Evolutionary conservation across 2,329 filamentous ascomycete genomes (phyloP).

Genomic region (Aspergillus eucalypticola): DNA sequence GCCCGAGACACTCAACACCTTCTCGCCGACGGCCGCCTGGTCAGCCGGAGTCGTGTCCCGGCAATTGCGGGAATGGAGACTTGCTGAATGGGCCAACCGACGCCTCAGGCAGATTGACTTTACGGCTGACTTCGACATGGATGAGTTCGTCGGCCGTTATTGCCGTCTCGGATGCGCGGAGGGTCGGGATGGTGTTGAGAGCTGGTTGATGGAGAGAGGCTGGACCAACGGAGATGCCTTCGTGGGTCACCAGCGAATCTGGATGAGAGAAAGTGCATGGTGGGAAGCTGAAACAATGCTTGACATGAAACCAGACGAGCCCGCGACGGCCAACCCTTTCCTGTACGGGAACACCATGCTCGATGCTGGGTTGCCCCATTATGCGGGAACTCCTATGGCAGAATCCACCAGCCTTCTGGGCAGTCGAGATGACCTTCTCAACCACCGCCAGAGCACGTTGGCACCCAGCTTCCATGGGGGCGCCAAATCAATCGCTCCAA

Average conservation of each 20-base stretch:
- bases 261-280: conserved; percentile 93
- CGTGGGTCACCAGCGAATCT: conserved; percentile 85
- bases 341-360: conserved; percentile 61
- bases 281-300: conserved; percentile 98
- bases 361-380: conserved; percentile 70
- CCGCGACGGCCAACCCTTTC: conserved; percentile 43
- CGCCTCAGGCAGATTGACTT: conserved; percentile 90
- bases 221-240: conserved; percentile 99
- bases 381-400: conserved; percentile 57
- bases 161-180: conserved; percentile 80
- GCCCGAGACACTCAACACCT: conserved; percentile 69
- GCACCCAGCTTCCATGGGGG: conserved; percentile 51
- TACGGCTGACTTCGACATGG: conserved; percentile 91
- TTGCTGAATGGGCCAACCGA: conserved; percentile 95
- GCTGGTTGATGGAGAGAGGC: conserved; percentile 88
- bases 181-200: conserved; percentile 89
- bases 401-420: conserved; percentile 64
- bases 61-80: conserved; percentile 87
- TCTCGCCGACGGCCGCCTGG: conserved; percentile 79
- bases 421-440: conserved; percentile 67
- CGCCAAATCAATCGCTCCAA: conserved; percentile 56
- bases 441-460: conserved; percentile 48
- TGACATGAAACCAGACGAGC: conserved; percentile 72
- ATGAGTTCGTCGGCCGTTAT: conserved; percentile 87
- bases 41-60: conserved; percentile 89